Base-by-base conservation (phyloP, 768 basidiomycete genomes). In the Trametes cinnabarina region DNA sequence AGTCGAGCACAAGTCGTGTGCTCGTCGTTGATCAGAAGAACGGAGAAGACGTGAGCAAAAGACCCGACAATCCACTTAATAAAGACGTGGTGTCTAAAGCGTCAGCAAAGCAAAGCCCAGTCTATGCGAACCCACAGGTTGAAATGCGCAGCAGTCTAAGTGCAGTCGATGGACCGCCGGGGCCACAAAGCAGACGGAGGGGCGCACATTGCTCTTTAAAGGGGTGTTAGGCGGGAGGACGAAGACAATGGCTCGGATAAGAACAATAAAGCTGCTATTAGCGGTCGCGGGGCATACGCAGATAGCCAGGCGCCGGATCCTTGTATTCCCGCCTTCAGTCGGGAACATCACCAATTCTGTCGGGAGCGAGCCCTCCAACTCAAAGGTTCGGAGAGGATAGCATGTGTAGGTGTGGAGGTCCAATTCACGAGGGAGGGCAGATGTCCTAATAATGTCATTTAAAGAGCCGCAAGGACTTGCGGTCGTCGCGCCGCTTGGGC, bases 81-180 rank as follows among this genome's bases (percentile, higher is more conserved):
- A 41, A 58, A 55, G 56, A 52, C 32, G 42, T 40, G 7, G 35
- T 40, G 20, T 22, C 40, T 47, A 41, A 40, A 39, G 52, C 42
- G 25, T 39, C 17, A 25, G 17, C n/a, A 35, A 28, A 28, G 55
- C 51, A 49, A 44, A 57, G 60, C 28, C 26, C 26, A 22, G 53
- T 52, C 47, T 54, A 58, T 42, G 44, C 51, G 54, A 51, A 25
- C 46, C 46, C 47, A 37, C 26, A 47, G 25, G 22, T 48, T 22
- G 30, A 44, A 25, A 19, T 17, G 25, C n/a, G 35, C 20, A 57
- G 55, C 49, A 55, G 49, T 58, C 57, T 55, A 49, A 54, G 58
- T 32, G 64, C 61, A 62, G 58, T 55, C 61, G 25, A 56, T 55
- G 57, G 64, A 65, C 64, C 64, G 41, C 61, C 61, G 43, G 58